Conservation (phyloP, 768 basidiomycete species). For the Jaapia argillacea region DNA sequence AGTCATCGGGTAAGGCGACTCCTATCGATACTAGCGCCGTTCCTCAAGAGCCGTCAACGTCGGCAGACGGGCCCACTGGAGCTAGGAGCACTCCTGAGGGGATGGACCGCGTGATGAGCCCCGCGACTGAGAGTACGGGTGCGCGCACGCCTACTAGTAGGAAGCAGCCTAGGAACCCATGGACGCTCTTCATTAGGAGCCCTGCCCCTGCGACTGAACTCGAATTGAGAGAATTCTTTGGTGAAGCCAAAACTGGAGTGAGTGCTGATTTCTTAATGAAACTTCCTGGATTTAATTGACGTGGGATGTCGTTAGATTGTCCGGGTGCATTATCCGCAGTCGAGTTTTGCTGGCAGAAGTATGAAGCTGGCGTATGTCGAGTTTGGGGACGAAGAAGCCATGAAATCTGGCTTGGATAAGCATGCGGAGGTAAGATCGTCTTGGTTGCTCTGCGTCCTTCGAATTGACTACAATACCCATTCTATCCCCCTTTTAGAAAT, state of each 20-base stretch:
- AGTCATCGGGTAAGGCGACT: conserved; percentile 19
- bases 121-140: conserved; percentile 44
- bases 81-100: too few relatives aligned
- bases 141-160: conserved; percentile 62
- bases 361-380: conserved; percentile 75
- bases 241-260: conserved; percentile 58
- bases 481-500: conserved; percentile 35
- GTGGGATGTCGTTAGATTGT: too few relatives aligned
- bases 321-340: conserved; percentile 48
- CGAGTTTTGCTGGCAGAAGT: conserved; percentile 33
- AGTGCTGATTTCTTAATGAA: conserved; percentile 20
- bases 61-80: conserved; percentile 6
- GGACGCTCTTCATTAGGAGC: conserved; percentile 80
- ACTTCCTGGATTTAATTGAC: too few relatives aligned
- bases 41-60: conserved; percentile 1
- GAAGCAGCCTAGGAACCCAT: conserved; percentile 59
- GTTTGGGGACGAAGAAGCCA: conserved; percentile 79
- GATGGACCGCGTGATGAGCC: conserved; percentile 18
- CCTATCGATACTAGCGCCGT: conserved; percentile 3
- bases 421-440: conserved; percentile 49
- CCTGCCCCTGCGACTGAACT: conserved; percentile 40
- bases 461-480: too few relatives aligned
- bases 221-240: conserved; percentile 71
- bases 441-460: conserved; percentile 1
- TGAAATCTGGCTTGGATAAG: conserved; percentile 71